Conservation (phyloP, 139 green algal species). For the Picochlorum sp. region DNA sequence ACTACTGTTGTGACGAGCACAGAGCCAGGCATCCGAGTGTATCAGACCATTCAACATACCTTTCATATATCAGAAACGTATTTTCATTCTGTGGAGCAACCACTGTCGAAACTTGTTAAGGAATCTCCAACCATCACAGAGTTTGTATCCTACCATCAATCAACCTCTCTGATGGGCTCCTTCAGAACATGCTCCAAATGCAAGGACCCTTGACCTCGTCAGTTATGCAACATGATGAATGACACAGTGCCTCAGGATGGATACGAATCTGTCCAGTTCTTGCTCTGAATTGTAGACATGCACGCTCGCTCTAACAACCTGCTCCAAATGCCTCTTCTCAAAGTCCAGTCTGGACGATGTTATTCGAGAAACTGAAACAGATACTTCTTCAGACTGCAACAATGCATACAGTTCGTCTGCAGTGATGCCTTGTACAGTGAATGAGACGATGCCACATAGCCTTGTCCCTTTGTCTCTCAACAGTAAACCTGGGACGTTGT, state of each 20-base stretch:
- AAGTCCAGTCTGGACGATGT: conserved; percentile 47
- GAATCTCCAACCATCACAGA: too few species aligned
- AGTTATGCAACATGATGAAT: too few species aligned
- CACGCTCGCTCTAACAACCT: conserved; percentile 47
- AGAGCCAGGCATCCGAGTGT: too few species aligned
- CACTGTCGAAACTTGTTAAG: too few species aligned
- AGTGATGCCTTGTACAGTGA: conserved; percentile 23
- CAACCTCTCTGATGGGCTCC: too few species aligned
- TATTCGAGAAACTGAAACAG: conserved; percentile 34
- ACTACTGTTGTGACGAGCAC: too few species aligned
- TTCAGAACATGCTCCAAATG: too few species aligned
- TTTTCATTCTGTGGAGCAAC: too few species aligned
- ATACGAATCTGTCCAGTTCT: conserved; percentile 35
- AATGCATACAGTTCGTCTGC: conserved; percentile 15
- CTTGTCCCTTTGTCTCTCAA: conserved; percentile 36
- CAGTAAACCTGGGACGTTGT: conserved; percentile 15
- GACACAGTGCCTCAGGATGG: not conserved
- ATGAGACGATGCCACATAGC: conserved; percentile 66
- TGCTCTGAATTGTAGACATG: conserved; percentile 57
- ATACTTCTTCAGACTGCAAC: conserved; percentile 21
- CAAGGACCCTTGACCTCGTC: too few species aligned
- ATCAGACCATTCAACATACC: too few species aligned
- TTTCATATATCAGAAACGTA: too few species aligned
- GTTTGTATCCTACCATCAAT: too few species aligned
- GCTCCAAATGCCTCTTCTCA: conserved; percentile 26